Conservation (phyloP, 2,329 filamentous ascomycete species). For the Colletotrichum caudatum region DNA sequence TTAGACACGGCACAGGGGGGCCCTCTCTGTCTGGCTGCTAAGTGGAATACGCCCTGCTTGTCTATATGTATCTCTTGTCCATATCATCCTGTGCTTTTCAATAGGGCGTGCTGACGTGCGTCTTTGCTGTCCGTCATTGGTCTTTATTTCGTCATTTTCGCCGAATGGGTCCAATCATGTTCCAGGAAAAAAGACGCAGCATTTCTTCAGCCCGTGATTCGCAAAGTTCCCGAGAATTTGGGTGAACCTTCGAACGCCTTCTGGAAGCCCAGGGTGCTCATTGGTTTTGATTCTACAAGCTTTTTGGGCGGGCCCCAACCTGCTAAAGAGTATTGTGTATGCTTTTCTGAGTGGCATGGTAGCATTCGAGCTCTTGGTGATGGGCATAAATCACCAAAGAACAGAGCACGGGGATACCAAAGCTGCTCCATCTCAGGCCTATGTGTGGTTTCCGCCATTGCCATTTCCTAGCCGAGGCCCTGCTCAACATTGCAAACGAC, state of each 20-base stretch:
- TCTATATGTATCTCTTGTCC: background rate
- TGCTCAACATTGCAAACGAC: conserved; percentile 14
- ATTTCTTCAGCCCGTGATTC: conserved; percentile 50
- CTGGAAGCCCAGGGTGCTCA: conserved; percentile 12
- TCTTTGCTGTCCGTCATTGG: conserved; percentile 31
- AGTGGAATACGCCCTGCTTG: background rate
- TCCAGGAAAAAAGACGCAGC: conserved; percentile 35
- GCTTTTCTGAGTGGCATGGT: conserved; percentile 6
- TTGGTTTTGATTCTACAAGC: conserved; percentile 34
- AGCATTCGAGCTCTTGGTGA: background rate
- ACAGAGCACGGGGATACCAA: background rate
- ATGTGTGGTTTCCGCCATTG: background rate
- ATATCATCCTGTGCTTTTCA: background rate
- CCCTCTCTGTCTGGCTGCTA: background rate
- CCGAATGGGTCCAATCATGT: conserved; percentile 12
- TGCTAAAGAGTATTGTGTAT: background rate
- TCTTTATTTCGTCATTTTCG: conserved; percentile 2
- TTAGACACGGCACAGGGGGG: background rate
- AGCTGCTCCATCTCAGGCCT: background rate
- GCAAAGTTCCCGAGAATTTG: conserved; percentile 47
- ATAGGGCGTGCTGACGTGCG: conserved; percentile 26
- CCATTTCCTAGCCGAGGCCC: background rate
- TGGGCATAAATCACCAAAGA: background rate
- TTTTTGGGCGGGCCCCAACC: background rate
- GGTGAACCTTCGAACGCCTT: conserved; percentile 33